Percentiles rank a stretch among this genome's conserved stretches.
Evolutionary conservation across 2,329 filamentous ascomycete genomes (phyloP).

Genomic region (Zopfia rhizophila): DNA sequence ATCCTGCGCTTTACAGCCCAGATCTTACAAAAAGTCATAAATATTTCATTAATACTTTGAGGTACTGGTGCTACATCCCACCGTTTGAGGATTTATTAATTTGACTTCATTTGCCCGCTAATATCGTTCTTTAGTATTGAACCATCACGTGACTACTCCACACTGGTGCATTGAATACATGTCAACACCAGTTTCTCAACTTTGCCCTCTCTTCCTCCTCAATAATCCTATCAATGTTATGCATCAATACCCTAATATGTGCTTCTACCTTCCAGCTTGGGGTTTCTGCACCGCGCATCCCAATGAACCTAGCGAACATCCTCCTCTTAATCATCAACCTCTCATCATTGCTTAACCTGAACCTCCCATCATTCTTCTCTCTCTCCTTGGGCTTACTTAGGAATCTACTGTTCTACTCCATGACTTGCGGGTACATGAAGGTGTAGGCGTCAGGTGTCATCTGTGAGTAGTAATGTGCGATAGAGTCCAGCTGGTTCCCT

Average conservation of each 20-base stretch:
- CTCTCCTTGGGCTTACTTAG: slow-evolving; percentile 53
- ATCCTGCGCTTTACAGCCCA: too few species aligned
- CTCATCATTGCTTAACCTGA: slow-evolving; percentile 49
- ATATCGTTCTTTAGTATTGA: too few species aligned
- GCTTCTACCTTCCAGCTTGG: slow-evolving; percentile 59
- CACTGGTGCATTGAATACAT: too few species aligned
- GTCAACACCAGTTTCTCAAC: background rate
- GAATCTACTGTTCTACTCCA: slow-evolving; percentile 67
- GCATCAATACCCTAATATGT: slow-evolving; percentile 47
- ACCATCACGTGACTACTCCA: too few species aligned
- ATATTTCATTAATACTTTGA: too few species aligned
- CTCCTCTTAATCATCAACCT: slow-evolving; percentile 68
- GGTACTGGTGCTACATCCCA: too few species aligned
- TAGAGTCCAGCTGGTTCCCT: slow-evolving; percentile 73
- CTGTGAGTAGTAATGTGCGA: slow-evolving; percentile 80
- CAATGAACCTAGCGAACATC: slow-evolving; percentile 79
- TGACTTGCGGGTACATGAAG: slow-evolving; percentile 71
- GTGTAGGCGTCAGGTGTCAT: slow-evolving; percentile 66
- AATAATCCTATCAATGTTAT: slow-evolving; percentile 37
- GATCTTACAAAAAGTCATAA: too few species aligned
- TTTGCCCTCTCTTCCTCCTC: slow-evolving; percentile 24
- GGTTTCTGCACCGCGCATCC: slow-evolving; percentile 71
- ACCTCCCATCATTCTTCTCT: slow-evolving; percentile 23
- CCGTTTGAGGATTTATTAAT: too few species aligned
- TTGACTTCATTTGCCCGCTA: too few species aligned